phyloP scores from a whole-genome alignment of 1,284 basidiomycete genomes.

The Tilletia indica region DNA sequence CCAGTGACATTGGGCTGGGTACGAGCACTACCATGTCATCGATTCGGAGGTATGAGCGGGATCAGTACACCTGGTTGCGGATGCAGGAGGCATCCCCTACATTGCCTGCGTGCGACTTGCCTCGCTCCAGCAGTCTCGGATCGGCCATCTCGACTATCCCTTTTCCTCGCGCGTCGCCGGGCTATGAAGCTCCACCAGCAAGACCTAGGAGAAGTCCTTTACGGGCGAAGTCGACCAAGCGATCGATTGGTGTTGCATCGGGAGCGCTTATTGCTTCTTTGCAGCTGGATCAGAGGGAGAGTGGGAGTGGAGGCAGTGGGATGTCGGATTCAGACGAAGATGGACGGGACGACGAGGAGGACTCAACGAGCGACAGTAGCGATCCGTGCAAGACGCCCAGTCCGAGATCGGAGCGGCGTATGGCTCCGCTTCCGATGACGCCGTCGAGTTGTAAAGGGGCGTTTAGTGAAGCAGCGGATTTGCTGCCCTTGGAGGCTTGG shows the following conservation, averaged over 20 bases:
- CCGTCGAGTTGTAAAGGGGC: too few relatives aligned
- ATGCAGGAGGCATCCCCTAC: constrained; percentile 5
- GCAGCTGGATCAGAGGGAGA: too few relatives aligned
- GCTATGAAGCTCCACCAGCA: not conserved
- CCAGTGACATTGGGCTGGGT: not conserved
- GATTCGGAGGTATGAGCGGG: constrained; percentile 10
- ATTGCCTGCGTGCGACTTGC: not conserved
- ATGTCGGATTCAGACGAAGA: not conserved
- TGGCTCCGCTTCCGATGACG: too few relatives aligned
- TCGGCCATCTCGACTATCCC: constrained; percentile 10
- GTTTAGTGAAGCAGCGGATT: too few relatives aligned
- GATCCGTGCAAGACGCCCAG: not conserved
- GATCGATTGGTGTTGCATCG: not conserved
- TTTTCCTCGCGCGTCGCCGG: not conserved
- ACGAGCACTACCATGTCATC: not conserved
- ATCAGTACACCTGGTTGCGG: constrained; percentile 7
- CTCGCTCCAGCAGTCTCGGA: not conserved
- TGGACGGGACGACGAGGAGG: not conserved
- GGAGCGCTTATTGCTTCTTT: too few relatives aligned
- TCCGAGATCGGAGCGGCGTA: not conserved
- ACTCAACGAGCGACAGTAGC: not conserved
- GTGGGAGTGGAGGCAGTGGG: not conserved
- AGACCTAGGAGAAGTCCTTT: not conserved
- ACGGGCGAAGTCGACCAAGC: not conserved
- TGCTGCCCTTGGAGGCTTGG: too few relatives aligned